Evolutionary conservation across 2,329 filamentous ascomycete species (phyloP).

Genomic region (Paecilomyces sp.): DNA sequence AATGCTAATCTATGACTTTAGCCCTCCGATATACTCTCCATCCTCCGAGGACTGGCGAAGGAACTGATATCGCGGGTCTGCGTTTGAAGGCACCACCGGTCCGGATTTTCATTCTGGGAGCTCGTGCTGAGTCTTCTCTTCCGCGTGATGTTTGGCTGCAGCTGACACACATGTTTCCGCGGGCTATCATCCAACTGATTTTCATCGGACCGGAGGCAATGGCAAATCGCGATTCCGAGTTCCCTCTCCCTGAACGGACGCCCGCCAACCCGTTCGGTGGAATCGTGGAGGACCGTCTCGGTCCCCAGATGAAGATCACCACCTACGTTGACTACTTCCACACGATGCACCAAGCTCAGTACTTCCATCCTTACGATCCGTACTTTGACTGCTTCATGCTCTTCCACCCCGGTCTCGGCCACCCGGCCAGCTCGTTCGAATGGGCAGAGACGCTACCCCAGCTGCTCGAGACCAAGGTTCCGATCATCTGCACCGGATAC

Average conservation of each 20-base stretch:
- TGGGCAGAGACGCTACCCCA: conserved; percentile 88
- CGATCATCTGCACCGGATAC: conserved; percentile 91
- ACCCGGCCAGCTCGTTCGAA: conserved; percentile 86
- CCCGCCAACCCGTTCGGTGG: conserved; percentile 84
- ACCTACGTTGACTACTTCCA: conserved; percentile 99
- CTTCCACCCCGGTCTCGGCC: conserved; percentile 93
- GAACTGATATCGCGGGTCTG: conserved; percentile 67
- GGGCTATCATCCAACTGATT: conserved; percentile 79
- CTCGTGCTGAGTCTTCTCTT: conserved; percentile 93
- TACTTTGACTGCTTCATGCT: conserved; percentile 98
- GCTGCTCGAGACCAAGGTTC: conserved; percentile 89
- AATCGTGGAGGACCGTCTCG: conserved; percentile 86
- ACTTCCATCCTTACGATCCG: conserved; percentile 91
- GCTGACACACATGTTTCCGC: conserved; percentile 89
- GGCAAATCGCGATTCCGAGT: conserved; percentile 87
- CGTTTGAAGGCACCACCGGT: conserved; percentile 80
- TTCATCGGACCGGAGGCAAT: conserved; percentile 96
- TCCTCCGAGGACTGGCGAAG: conserved; percentile 71
- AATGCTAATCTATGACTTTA: conserved; percentile 27
- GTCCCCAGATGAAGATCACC: conserved; percentile 86
- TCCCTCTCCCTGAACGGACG: conserved; percentile 80
- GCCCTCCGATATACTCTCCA: conserved; percentile 91
- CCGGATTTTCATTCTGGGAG: conserved; percentile 86
- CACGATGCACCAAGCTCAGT: conserved; percentile 81
- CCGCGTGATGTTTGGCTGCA: conserved; percentile 93